phyloP scores from a whole-genome alignment of 1,139 yeast genomes.

The Candida albicans region DNA sequence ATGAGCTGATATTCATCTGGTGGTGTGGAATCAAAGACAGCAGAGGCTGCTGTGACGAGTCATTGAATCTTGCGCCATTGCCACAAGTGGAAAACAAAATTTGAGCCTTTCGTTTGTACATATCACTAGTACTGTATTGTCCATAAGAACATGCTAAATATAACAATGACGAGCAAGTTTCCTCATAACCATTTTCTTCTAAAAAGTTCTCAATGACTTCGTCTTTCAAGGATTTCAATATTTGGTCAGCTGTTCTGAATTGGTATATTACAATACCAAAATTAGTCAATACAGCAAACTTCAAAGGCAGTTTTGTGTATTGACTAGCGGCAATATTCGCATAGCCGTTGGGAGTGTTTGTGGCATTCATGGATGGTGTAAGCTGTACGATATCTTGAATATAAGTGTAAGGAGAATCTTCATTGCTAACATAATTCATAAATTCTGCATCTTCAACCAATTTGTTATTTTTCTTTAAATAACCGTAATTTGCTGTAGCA shows the following conservation, averaged over 20 bases:
- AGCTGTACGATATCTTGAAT: conserved; percentile 74
- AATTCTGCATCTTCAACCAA: conserved; percentile 83
- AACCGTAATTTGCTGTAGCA: conserved; percentile 81
- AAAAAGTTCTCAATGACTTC: conserved; percentile 51
- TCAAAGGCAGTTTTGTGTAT: conserved; percentile 60
- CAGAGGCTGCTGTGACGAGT: conserved; percentile 15
- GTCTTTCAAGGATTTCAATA: conserved; percentile 67
- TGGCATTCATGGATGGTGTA: conserved; percentile 69
- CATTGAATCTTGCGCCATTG: conserved; percentile 48
- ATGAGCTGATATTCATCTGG: conserved; percentile 8
- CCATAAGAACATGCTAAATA: conserved; percentile 78
- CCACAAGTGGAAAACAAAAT: conserved; percentile 56
- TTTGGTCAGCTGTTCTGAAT: conserved; percentile 76
- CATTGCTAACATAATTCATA: conserved; percentile 49
- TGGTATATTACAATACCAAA: conserved; percentile 76
- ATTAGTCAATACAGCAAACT: conserved; percentile 79
- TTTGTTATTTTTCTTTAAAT: conserved; percentile 67
- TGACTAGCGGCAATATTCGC: conserved; percentile 85
- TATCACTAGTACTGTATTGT: conserved; percentile 49
- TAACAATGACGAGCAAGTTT: conserved; percentile 84
- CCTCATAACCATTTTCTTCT: conserved; percentile 56
- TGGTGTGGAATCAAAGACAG: conserved; percentile 14
- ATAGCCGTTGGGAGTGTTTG: conserved; percentile 73
- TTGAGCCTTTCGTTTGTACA: conserved; percentile 48
- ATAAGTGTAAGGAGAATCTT: conserved; percentile 28